Base-by-base conservation (phyloP, 306 rosid species). In the Lathyrus sativus region DNA sequence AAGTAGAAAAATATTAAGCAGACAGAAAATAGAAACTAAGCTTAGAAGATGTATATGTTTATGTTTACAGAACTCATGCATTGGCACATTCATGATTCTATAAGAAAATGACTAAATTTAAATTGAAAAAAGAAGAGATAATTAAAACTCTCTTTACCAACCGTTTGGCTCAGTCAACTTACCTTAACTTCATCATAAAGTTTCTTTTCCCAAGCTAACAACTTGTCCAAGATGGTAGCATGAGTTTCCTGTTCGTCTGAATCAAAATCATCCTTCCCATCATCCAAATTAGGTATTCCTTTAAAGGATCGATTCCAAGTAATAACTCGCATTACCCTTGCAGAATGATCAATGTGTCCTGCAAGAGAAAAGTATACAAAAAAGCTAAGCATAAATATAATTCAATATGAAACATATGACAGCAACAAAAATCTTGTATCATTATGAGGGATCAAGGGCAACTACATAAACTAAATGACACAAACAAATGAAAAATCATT, bases 151-250 rank as follows among this genome's bases (percentile, higher is more conserved):
- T 18, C 12, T 17, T 24, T 6, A 22, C 54, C 26, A 37, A 60
- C 28, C 26, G 39, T 15, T 41, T 55, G 43, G 4, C 57, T 66
- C 37, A 43, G 29, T 64, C 28, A 51, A 15, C 59, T 54, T 82
- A 93, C 99, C 89, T 95, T 95, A 15, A 95, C 95, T 87, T 95
- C 99, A 51, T 95, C 96, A 48, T 86, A 95, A 26, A 95, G 90
- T 74, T 95, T 95, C 78, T 95, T 95, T 78, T 95, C 99, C 99
- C 97, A 95, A 0, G 99, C 97, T 11, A 95, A 85, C 88, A 90
- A 69, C 80, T 95, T 95, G 80, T 95, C 99, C 90, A 95, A 77
- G 42, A 93, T 76, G 9, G 97, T 81, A 56, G 96, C 99, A 66
- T 93, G 99, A 42, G 99, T 93, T 84, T 93, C 99, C 0, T 85